Base-by-base conservation (phyloP, 2,329 filamentous ascomycete genomes). In the Madurella mycetomatis region DNA sequence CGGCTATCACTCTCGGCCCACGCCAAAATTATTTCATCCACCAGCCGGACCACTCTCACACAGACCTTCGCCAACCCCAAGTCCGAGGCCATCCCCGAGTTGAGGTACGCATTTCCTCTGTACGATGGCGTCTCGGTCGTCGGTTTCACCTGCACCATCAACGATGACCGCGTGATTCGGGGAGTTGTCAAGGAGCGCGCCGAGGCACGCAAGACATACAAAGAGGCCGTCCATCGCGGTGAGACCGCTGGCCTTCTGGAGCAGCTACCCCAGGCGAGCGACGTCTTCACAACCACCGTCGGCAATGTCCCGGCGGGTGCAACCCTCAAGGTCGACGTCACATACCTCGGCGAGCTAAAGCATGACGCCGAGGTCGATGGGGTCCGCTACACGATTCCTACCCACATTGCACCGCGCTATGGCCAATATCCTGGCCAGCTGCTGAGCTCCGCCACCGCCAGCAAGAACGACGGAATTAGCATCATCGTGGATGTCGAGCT, bases 61-160 rank as follows among this genome's bases (percentile, higher is more conserved):
- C 76, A 89, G 66, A 83, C 73, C 0, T 90, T 87, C 60, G 67
- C 75, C 61, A 89, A 88, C 58, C 76, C 82, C 11, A 49, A 41
- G 15, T n/a, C 51, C 8, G 51, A 71, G 9, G 64, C 65, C 2
- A 77, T 85, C 55, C 64, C 73, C 9, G 73, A 88, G 64, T 76
- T 83, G 15, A 73, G 75, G 13, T 91, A 91, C 65, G 77, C 78
- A 0, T 90, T 91, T 58, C 87, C 87, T 0, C 74, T 91, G 0
- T 88, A 86, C 59, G 85, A 89, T 64, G 86, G 87, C 9, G 83
- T 88, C 15, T 85, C 82, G 7, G 82, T 91, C 0, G 84, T 86
- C 8, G 77, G 73, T 3, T 91, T 90, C 59, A 79, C 74, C 4
- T 90, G 85, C 69, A 79, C 73, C 13, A 75, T 90, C 45, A 84